Percentiles rank a stretch among this genome's conserved stretches.
Conservation (phyloP, 441 rosid species). For the Syzygium malaccense region DNA sequence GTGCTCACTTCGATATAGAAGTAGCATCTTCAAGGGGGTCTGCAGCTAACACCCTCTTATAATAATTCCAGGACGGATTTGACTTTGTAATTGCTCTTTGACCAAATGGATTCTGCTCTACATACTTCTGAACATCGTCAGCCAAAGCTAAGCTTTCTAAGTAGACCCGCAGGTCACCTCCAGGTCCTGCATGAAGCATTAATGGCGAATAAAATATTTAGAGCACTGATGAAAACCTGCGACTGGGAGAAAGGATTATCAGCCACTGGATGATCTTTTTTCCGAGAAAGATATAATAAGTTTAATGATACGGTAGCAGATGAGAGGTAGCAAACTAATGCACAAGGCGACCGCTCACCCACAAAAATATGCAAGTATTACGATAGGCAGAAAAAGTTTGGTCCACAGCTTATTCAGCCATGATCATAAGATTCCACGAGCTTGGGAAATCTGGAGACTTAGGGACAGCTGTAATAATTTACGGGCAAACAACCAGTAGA, state of each 20-base stretch:
- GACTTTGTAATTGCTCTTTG: conserved; percentile 43
- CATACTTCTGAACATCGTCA: conserved; percentile 36
- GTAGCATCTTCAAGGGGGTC: background rate
- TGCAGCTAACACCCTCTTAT: conserved; percentile 22
- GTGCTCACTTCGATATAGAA: background rate
- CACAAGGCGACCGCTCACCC: background rate
- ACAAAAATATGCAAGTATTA: background rate
- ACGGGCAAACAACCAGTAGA: background rate
- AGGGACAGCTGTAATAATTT: background rate
- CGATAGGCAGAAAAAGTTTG: background rate
- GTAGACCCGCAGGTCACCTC: conserved; percentile 49
- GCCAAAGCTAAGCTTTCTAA: conserved; percentile 41
- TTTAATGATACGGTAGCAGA: background rate
- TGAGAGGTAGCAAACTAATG: background rate
- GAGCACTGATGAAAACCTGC: background rate
- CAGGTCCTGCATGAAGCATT: conserved; percentile 28
- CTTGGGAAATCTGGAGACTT: background rate
- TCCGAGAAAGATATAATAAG: background rate
- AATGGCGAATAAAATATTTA: background rate
- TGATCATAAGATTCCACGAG: background rate
- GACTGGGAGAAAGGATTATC: background rate
- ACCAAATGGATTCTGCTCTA: conserved; percentile 53
- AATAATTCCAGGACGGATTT: conserved; percentile 39
- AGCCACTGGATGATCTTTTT: background rate
- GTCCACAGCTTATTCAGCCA: background rate